Percentiles rank a stretch among this genome's conserved stretches.
Evolutionary conservation across 2,329 filamentous ascomycete genomes (phyloP).

Genomic region (Stagonosporopsis rhizophila): DNA sequence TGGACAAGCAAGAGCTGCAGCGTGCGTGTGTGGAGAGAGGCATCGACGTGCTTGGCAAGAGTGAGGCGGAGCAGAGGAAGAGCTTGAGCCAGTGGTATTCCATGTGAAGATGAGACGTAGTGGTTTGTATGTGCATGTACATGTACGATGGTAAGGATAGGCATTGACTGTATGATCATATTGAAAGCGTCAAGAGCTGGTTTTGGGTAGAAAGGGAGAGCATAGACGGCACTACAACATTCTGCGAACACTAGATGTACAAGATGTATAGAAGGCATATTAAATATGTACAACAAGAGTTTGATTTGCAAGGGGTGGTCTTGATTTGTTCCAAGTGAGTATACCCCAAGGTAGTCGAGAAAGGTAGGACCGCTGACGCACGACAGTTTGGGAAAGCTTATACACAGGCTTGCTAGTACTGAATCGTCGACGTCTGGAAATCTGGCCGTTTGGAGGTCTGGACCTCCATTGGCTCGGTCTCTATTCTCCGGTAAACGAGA

Average conservation of each 20-base stretch:
- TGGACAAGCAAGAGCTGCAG: conserved; percentile 70
- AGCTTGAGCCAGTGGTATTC: conserved; percentile 31
- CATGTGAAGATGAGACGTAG: neutral
- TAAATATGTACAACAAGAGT: neutral
- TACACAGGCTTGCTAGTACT: neutral
- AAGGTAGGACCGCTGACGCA: neutral
- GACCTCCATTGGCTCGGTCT: neutral
- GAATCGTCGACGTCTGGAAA: neutral
- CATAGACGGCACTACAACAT: neutral
- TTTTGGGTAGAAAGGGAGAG: neutral
- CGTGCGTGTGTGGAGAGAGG: conserved; percentile 71
- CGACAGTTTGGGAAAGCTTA: neutral
- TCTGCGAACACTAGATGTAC: neutral
- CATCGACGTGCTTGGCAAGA: conserved; percentile 36
- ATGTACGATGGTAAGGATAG: neutral
- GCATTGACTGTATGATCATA: neutral
- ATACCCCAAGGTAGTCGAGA: neutral
- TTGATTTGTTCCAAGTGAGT: neutral
- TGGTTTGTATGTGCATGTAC: neutral
- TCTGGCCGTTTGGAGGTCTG: neutral
- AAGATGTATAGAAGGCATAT: neutral
- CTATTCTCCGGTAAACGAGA: neutral
- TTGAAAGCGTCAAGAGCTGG: neutral
- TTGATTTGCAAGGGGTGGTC: neutral
- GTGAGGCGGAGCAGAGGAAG: conserved; percentile 38